These are phyloP conservation scores for Eucalyptus curtisii DNA, from an alignment of 345 rosid species.

Conservation along the genomic window DNA sequence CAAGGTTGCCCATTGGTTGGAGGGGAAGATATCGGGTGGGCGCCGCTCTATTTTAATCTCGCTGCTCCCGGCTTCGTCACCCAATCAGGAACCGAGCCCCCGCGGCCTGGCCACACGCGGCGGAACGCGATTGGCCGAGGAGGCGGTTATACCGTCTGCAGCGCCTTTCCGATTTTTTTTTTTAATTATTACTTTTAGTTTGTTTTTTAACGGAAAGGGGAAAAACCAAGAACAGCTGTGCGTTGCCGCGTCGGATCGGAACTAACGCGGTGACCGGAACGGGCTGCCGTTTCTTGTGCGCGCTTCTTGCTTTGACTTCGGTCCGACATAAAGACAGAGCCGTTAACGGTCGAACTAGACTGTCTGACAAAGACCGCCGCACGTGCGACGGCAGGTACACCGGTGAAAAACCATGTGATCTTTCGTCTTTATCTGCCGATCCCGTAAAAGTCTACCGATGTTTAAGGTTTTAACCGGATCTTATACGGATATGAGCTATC, in stretches of 20 bases:
- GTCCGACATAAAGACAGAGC: neutral
- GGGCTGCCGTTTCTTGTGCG: neutral
- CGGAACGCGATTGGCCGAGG: neutral
- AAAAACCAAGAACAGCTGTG: neutral
- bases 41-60: rapidly evolving
- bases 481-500: neutral
- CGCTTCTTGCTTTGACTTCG: neutral
- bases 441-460: neutral
- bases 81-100: neutral
- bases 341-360: neutral
- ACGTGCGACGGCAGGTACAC: neutral
- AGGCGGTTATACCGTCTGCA: too few species aligned
- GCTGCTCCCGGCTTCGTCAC: rapidly evolving
- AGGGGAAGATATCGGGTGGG: neutral
- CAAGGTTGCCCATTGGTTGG: neutral
- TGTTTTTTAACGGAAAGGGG: neutral
- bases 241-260: neutral
- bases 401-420: neutral
- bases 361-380: neutral
- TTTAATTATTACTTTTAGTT: neutral
- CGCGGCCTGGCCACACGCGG: rapidly evolving
- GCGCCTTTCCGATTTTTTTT: neutral
- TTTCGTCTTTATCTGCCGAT: neutral
- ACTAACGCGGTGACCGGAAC: neutral
- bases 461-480: neutral